phyloP scores from a whole-genome alignment of 257 asterid genomes.

The Solanum pennellii region DNA sequence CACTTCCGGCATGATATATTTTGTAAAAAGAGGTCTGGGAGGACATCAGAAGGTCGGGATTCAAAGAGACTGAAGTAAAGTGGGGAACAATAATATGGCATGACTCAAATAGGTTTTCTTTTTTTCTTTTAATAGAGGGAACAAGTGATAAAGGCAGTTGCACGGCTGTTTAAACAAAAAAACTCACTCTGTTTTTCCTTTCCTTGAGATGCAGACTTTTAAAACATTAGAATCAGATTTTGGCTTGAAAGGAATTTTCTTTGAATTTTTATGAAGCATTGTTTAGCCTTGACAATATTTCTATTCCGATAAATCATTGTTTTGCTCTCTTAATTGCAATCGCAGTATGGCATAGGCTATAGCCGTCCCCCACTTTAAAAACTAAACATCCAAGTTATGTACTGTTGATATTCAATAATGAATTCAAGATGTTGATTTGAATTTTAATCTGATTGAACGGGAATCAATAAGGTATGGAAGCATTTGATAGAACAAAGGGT shows the following conservation, averaged over 20 bases:
- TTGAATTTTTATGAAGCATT: background rate
- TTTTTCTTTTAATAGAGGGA: background rate
- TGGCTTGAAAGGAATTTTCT: background rate
- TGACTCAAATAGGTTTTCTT: background rate
- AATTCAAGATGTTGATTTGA: background rate
- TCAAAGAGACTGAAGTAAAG: conserved; percentile 17
- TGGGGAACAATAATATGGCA: background rate
- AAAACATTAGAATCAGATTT: background rate
- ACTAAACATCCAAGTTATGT: background rate
- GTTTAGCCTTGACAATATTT: background rate
- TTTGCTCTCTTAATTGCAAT: background rate
- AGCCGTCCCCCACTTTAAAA: background rate
- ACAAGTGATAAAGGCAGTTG: background rate
- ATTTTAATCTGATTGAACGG: background rate
- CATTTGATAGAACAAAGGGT: too few species aligned
- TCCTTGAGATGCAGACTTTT: background rate
- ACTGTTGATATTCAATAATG: background rate
- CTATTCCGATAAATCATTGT: background rate
- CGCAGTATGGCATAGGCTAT: background rate
- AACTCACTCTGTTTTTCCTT: background rate
- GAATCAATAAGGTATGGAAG: background rate
- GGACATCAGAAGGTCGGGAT: conserved; percentile 1
- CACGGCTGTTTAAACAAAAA: background rate
- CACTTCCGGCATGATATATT: conserved; percentile 13
- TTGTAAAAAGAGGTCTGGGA: background rate